phyloP scores from a whole-genome alignment of 2,329 filamentous ascomycete genomes.

The Sclerotinia nivalis region DNA sequence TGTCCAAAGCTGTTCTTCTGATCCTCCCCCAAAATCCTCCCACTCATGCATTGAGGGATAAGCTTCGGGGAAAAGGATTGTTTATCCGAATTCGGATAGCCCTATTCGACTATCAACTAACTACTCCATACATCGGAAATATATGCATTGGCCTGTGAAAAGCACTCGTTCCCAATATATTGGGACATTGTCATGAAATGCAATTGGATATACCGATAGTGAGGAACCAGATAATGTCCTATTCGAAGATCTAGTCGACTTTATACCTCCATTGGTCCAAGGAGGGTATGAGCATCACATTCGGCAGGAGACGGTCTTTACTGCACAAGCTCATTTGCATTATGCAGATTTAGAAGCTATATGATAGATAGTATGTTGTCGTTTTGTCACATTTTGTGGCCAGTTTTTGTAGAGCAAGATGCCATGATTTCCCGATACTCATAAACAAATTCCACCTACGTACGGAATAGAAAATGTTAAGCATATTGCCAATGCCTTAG shows the following conservation, averaged over 20 bases:
- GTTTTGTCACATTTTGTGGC: background rate
- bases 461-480: too few relatives aligned
- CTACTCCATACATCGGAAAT: background rate
- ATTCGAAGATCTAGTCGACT: background rate
- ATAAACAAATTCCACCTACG: too few relatives aligned
- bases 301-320: background rate
- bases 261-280: background rate
- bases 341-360: background rate
- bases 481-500: background rate
- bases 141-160: background rate
- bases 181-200: too few relatives aligned
- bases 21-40: background rate
- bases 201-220: background rate
- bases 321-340: background rate
- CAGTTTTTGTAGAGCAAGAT: background rate
- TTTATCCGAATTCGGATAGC: conserved; percentile 11
- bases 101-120: too few relatives aligned
- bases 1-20: background rate
- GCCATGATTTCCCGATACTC: too few relatives aligned
- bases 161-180: background rate
- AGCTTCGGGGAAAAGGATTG: conserved; percentile 10
- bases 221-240: background rate
- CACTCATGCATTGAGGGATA: background rate
- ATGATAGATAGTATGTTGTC: background rate
- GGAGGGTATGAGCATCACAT: background rate